Percentiles rank a stretch among this genome's conserved stretches.
phyloP scores from a whole-genome alignment of 306 rosid genomes.

The Casuarina cunninghamiana region DNA sequence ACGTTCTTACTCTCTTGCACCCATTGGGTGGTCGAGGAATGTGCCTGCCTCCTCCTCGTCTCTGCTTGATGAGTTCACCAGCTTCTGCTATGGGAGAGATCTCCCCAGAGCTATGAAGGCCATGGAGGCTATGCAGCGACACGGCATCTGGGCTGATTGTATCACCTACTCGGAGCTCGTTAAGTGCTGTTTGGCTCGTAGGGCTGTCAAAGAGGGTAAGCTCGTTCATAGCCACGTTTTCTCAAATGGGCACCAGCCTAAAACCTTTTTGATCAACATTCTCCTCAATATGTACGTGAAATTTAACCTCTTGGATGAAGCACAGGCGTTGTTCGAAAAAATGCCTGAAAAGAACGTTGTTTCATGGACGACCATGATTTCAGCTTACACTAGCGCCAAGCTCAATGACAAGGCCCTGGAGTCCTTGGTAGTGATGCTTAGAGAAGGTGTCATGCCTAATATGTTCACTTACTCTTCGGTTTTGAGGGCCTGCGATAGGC shows the following conservation, averaged over 20 bases:
- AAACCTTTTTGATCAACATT: conserved; percentile 56
- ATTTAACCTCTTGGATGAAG: conserved; percentile 66
- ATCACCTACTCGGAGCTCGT: conserved; percentile 73
- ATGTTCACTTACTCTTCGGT: conserved; percentile 83
- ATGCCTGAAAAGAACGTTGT: conserved; percentile 82
- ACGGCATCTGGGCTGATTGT: conserved; percentile 53
- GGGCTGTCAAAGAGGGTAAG: conserved; percentile 61
- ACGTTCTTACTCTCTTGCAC: conserved; percentile 26
- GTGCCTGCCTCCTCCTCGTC: conserved; percentile 33
- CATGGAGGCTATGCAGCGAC: conserved; percentile 67
- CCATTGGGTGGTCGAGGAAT: conserved; percentile 26
- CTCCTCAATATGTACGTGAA: conserved; percentile 70
- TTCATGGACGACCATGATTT: conserved; percentile 79
- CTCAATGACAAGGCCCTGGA: conserved; percentile 54
- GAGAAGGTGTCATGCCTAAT: conserved; percentile 81
- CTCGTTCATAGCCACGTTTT: conserved; percentile 68
- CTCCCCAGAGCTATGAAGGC: conserved; percentile 68
- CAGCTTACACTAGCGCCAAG: conserved; percentile 61
- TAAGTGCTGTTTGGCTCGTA: conserved; percentile 71
- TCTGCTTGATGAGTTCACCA: conserved; percentile 47
- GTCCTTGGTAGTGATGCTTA: conserved; percentile 58
- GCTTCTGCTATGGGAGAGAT: conserved; percentile 57
- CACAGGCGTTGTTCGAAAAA: conserved; percentile 61
- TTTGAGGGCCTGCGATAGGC: conserved; percentile 67
- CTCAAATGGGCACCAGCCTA: conserved; percentile 56